These are phyloP conservation scores for Phanerochaete carnosa DNA, from an alignment of 768 basidiomycete genomes.

Conservation along the genomic window DNA sequence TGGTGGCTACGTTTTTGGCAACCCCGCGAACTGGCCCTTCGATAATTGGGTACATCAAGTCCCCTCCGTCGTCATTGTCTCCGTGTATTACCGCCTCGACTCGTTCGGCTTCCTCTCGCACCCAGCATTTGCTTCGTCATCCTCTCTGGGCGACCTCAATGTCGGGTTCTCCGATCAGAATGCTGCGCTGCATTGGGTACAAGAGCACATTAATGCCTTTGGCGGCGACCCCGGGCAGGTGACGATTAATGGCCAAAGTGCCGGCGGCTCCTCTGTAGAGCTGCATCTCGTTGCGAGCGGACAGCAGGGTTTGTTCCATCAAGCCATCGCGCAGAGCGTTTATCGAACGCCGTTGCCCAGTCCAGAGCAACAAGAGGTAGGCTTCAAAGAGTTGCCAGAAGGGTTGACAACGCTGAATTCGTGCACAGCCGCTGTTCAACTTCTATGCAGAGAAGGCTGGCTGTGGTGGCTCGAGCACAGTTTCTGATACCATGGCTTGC, in stretches of 20 bases:
- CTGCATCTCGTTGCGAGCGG: conserved; percentile 51
- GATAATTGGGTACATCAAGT: conserved; percentile 62
- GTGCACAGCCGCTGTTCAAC: conserved; percentile 47
- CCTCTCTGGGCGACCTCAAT: conserved; percentile 45
- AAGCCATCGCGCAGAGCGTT: conserved; percentile 62
- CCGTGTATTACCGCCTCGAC: conserved; percentile 62
- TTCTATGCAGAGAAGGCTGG: conserved; percentile 48
- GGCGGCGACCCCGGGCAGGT: conserved; percentile 37
- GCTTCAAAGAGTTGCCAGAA: neutral
- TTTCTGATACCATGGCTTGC: conserved; percentile 39
- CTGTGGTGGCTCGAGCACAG: conserved; percentile 36
- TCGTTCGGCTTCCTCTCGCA: conserved; percentile 60
- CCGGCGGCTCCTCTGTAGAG: conserved; percentile 52
- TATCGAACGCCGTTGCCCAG: conserved; percentile 48
- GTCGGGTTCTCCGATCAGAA: conserved; percentile 55
- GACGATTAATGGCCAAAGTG: conserved; percentile 59
- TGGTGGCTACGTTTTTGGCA: conserved; percentile 52
- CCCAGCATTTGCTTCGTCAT: conserved; percentile 39
- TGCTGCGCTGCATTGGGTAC: conserved; percentile 37
- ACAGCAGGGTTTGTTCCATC: conserved; percentile 40
- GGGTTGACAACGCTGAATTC: neutral
- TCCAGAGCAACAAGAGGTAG: conserved; percentile 52
- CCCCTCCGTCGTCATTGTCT: conserved; percentile 60
- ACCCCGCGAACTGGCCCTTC: conserved; percentile 65
- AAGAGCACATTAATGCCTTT: conserved; percentile 34